Evolutionary conservation across 768 basidiomycete species (phyloP), one percentile per base, ranked within the genome.

Genomic region (Tylopilus intermedius): DNA sequence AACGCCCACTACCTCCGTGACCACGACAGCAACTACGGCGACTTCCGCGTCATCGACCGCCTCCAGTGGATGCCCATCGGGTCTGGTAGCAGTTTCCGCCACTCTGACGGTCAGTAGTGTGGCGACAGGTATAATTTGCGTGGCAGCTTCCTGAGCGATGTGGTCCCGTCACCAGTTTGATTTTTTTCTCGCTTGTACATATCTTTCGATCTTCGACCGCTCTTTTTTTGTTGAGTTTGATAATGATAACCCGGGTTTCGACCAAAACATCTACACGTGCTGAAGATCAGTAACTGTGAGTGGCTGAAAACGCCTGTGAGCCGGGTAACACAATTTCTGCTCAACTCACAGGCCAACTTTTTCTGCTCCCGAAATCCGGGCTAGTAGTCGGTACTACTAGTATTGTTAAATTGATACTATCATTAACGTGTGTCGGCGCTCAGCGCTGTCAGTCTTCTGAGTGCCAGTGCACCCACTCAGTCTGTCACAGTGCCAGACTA

Each of bases 101-200:
- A 45, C 45, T 14, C 18, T 45, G 42, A n/a, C 29, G 3, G 35
- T 37, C 3, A 26, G 40, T 21, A 32, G 9, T 29, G 22, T 47
- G 33, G 53, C 15, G 37, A 13, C 27, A 5, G 56, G 18, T 4
- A 7, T 14, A 14, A 38, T 66, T 35, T 66, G 63, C 18, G 54
- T 64, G 18, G 41, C 44, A 18, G 11, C 56, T 22, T 53, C 47
- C 40, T 26, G 29, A 30, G 21, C 7, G 21, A 24, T 26, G 26
- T 30, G 26, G 8, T 32, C 35, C 8, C 24, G n/a, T 39, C 27
- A 32, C 39, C 15, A 32, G 42, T 30, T 43, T 27, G 37, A 30
- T 49, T n/a, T 29, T 40, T 50, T 51, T 46, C 32, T 48, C 42
- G 52, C 33, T 33, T 64, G 62, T 63, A 62, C 24, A 62, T 56